Evolutionary conservation across 805 yeast species (phyloP), one percentile per base, ranked within the genome.

Genomic region (Ascoidea rubescens): DNA sequence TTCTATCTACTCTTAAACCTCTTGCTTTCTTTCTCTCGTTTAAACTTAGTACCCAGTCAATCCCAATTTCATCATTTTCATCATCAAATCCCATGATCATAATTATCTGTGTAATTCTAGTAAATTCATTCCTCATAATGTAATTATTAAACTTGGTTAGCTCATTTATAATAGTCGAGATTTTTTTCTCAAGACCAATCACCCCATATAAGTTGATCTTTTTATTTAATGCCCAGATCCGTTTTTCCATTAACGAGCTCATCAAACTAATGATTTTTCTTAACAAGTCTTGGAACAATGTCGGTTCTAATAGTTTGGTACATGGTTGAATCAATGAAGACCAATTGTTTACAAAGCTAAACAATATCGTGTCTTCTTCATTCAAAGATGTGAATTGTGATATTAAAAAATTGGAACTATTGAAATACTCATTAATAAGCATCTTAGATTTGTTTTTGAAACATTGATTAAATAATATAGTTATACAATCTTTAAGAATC

Each of bases 191-290:
- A 50, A 93, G 69, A 57, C 82, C 84, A 17, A 88, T 74, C 0
- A 95, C 81, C 1, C 97, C 98, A 46, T 86, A 67, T 58, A 86
- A 95, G 61, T 87, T 89, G 54, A 88, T 78, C 57, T 78, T 79
- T 51, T 78, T 77, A 49, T 82, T 77, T 48, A 86, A 70, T 4
- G 72, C 58, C 80, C 91, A 78, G 32, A 91, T 69, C 58, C 81
- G 81, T 55, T 77, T 73, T 60, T 87, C 96, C 4, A 88, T 60
- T 16, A 75, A 58, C 21, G 68, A 68, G 1, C 88, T 79, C 31
- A 87, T 60, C 47, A 75, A 69, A 3, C 73, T 66, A 5, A 85
- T 82, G 4, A 81, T 69, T 4, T 74, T 65, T 4, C 70, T 60
- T 28, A 75, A 66, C 46, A 87, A 65, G 65, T 52, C 64, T 30